Conservation (phyloP, 805 yeast genomes). For the Metschnikowia baotianmanensis region DNA sequence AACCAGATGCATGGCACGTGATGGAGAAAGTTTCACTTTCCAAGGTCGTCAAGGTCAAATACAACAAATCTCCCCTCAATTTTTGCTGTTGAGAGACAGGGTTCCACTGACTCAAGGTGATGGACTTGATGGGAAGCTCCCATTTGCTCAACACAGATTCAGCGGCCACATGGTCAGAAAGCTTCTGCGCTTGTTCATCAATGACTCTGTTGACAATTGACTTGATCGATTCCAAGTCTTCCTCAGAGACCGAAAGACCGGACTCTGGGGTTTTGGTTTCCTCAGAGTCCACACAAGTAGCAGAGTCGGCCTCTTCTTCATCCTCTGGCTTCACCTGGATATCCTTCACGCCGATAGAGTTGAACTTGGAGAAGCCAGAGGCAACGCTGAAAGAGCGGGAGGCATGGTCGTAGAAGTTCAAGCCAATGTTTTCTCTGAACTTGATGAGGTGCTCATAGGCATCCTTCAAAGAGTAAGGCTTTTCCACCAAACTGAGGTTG, state of each 20-base stretch:
- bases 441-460: conserved; percentile 62
- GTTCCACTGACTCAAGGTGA: conserved; percentile 74
- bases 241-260: conserved; percentile 24
- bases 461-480: conserved; percentile 57
- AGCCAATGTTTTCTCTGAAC: conserved; percentile 59
- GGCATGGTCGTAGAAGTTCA: conserved; percentile 45
- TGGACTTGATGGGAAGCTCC: conserved; percentile 53
- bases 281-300: conserved; percentile 10
- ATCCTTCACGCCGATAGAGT: conserved; percentile 37
- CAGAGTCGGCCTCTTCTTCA: conserved; percentile 4
- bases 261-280: conserved; percentile 10
- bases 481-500: conserved; percentile 47
- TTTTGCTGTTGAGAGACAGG: conserved; percentile 70
- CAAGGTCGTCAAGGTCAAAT: conserved; percentile 69
- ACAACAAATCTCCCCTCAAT: conserved; percentile 74
- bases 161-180: conserved; percentile 23
- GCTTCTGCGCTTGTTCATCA: conserved; percentile 5
- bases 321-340: conserved; percentile 19
- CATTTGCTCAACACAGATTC: conserved; percentile 27
- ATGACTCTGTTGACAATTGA: conserved; percentile 9
- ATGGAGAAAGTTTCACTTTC: conserved; percentile 80
- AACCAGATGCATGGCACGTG: conserved; percentile 78
- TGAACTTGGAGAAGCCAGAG: conserved; percentile 53
- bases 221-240: conserved; percentile 26
- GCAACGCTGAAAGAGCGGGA: conserved; percentile 40